Conservation (phyloP, 2,329 filamentous ascomycete genomes). For the Colletotrichum destructivum region DNA sequence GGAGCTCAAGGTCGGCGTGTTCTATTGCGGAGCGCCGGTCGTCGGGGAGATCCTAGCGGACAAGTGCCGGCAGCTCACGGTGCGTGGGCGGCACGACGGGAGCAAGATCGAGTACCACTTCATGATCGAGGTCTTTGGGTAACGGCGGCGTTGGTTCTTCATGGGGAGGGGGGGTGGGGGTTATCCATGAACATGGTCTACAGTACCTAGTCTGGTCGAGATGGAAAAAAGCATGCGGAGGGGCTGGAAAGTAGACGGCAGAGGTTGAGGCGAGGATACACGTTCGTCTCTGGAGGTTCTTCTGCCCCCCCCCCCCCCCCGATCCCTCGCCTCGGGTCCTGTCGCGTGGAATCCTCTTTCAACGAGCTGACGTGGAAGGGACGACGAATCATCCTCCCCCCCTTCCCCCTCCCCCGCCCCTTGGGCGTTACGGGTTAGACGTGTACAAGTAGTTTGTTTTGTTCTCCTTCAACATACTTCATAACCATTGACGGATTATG, state of each 20-base stretch:
- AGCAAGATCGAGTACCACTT: constrained; percentile 70
- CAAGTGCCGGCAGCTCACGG: constrained; percentile 65
- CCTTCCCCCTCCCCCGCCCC: neutral
- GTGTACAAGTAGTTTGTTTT: neutral
- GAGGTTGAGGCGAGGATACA: neutral
- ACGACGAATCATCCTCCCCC: neutral
- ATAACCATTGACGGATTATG: no score
- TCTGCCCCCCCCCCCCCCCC: no score
- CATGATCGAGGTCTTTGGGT: constrained; percentile 71
- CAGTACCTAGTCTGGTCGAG: neutral
- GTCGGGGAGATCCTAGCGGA: constrained; percentile 71
- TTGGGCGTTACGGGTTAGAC: neutral
- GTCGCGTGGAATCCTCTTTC: neutral
- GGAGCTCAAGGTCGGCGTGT: constrained; percentile 66
- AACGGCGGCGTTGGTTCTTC: neutral
- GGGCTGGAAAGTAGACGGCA: neutral
- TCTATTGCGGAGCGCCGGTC: constrained; percentile 70
- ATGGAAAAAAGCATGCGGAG: neutral
- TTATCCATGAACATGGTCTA: neutral
- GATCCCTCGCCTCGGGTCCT: neutral
- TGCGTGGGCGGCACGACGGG: constrained; percentile 65
- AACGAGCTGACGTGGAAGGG: constrained; percentile 13
- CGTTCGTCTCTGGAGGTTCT: neutral
- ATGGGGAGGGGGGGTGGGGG: no score
- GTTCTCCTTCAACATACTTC: no score